Evolutionary conservation across 495 filamentous ascomycete genomes (phyloP), one percentile per base, ranked within the genome.

Genomic region (Hypoxylon fragiforme): DNA sequence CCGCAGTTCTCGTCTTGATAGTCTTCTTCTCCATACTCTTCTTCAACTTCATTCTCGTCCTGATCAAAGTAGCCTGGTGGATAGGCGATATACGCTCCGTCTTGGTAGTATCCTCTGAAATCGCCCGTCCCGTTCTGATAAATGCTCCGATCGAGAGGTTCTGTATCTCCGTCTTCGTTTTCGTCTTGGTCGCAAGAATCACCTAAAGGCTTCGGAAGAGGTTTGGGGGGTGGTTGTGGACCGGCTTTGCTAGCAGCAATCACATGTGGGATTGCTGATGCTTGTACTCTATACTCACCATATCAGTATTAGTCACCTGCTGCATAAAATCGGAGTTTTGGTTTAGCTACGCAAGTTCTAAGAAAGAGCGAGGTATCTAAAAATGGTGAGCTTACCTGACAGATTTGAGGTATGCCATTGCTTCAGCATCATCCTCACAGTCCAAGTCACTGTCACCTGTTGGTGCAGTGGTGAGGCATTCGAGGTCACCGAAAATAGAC

Each of bases 401-500:
- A 73, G 88, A 85, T 66, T 79, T 81, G 16, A 95, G 71, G 70
- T 95, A 95, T 44, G 82, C 81, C 20, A 94, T 41, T 3, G 87
- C 90, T 68, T 89, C 81, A 7, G 67, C 60, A 26, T 77, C 73
- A 18, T 83, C 80, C 41, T 83, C 83, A 28, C 76, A 84, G 31
- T 79, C 78, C 0, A 82, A 57, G n/a, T 79, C 76, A 42, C 49
- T 58, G 12, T 79, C 77, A 31, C 70, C 77, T 1, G 44, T 62
- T 3, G 67, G 50, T 2, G 72, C 65, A 9, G 61, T 64, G 9
- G 70, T 66, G 7, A 37, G 52, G 21, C 76, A 75, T 34, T 89
- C 86, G n/a, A 90, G 71, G 19, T 86, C 85, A 0, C 90, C 89
- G 59, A 95, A 90, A 14, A 82, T 88, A 57, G 83, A 76, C 53